Percentiles rank a stretch among this genome's conserved stretches.
phyloP scores from a whole-genome alignment of 1,284 basidiomycete genomes.

The Naganishia cerealis region DNA sequence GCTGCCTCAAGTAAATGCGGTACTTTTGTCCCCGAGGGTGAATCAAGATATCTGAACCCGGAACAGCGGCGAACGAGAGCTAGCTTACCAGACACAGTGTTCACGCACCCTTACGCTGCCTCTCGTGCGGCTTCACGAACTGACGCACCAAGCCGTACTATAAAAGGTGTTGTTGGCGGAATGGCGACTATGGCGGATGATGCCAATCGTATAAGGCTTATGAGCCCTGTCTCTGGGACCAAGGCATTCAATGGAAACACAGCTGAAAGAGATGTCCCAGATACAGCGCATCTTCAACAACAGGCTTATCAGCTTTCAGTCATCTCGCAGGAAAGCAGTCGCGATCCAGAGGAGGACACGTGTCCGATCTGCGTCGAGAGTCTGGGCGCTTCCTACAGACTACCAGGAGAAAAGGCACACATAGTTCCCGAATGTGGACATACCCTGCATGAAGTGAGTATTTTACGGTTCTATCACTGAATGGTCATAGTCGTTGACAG shows the following conservation, averaged over 20 bases:
- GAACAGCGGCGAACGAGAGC: neutral
- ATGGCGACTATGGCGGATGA: neutral
- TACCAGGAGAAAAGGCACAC: conserved; percentile 92
- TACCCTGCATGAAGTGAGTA: conserved; percentile 81
- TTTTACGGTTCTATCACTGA: neutral
- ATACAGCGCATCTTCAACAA: neutral
- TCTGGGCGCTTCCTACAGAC: conserved; percentile 50
- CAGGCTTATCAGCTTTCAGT: conserved; percentile 43
- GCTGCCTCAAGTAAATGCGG: neutral
- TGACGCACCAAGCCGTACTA: neutral
- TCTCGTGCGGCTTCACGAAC: neutral
- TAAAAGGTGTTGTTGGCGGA: neutral
- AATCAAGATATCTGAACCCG: neutral
- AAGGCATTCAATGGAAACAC: neutral
- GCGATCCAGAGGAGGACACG: conserved; percentile 44
- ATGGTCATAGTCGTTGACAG: conserved; percentile 17
- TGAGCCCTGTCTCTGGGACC: neutral
- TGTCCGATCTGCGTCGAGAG: conserved; percentile 54
- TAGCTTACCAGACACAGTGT: neutral
- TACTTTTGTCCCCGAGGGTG: neutral
- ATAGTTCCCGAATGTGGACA: conserved; percentile 97
- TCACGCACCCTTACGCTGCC: conserved; percentile 6
- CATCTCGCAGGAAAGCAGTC: conserved; percentile 43
- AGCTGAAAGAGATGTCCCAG: neutral
- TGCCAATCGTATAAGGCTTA: neutral